Evolutionary conservation across 2,329 filamentous ascomycete genomes (phyloP).

Genomic region (Penicillium decumbens): DNA sequence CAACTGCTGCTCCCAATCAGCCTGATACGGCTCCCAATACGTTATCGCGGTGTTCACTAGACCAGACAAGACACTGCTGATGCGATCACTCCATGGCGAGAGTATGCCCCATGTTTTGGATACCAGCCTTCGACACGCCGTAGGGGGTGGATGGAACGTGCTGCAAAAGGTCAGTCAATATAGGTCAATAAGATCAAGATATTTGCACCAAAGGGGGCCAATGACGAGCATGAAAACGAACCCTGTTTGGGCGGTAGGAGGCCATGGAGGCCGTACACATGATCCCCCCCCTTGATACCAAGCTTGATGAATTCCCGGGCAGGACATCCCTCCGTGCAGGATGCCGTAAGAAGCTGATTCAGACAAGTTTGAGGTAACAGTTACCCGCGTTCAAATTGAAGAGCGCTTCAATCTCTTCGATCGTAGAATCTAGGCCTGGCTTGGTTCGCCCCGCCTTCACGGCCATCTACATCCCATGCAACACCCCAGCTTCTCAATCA

Average conservation of each 20-base stretch:
- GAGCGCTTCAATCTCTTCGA: slow-evolving; percentile 45
- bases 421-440: slow-evolving; percentile 49
- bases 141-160: slow-evolving; percentile 42
- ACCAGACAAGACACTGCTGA: slow-evolving; percentile 45
- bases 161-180: slow-evolving; percentile 25
- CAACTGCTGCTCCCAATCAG: slow-evolving; percentile 51
- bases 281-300: slow-evolving; percentile 31
- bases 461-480: slow-evolving; percentile 52
- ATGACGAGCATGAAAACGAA: not conserved
- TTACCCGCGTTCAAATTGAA: slow-evolving; percentile 44
- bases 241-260: slow-evolving; percentile 43
- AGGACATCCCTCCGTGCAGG: slow-evolving; percentile 23
- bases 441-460: slow-evolving; percentile 51
- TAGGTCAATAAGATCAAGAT: not conserved
- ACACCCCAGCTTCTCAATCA: slow-evolving; percentile 40
- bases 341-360: slow-evolving; percentile 21
- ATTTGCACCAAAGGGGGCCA: not conserved
- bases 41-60: slow-evolving; percentile 41
- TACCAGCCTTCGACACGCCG: slow-evolving; percentile 42
- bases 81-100: slow-evolving; percentile 48
- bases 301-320: slow-evolving; percentile 38
- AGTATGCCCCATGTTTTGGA: slow-evolving; percentile 27
- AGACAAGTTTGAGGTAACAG: slow-evolving; percentile 27
- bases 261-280: slow-evolving; percentile 49
- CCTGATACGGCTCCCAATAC: slow-evolving; percentile 41